A percentile compares a stretch with the other conserved stretches of the same genome.
Conservation (phyloP, 2,329 filamentous ascomycete species). For the Hymenoscyphus salicellus region DNA sequence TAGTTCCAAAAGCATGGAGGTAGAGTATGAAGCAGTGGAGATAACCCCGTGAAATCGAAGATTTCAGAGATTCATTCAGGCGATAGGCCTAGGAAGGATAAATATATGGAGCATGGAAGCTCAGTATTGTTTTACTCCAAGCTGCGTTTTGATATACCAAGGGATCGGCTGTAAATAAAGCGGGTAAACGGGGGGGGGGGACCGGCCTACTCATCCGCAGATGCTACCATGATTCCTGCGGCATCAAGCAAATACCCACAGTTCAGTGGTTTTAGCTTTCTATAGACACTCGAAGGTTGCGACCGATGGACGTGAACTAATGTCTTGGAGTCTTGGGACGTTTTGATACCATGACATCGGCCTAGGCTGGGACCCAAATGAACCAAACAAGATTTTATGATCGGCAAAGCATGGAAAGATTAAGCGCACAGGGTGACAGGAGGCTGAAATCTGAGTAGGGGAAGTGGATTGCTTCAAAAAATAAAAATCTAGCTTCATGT, state of each 20-base stretch:
- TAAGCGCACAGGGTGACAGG: not conserved
- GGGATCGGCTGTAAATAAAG: not conserved
- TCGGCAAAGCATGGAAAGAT: not conserved
- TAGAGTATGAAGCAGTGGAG: not conserved
- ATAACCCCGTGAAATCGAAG: not conserved
- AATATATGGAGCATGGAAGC: not conserved
- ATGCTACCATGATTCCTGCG: not conserved
- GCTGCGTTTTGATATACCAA: not conserved
- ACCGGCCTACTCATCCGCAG: not conserved
- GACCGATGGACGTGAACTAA: not conserved
- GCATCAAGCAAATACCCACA: not conserved
- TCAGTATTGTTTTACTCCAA: slow-evolving; percentile 1
- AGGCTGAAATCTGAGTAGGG: not conserved
- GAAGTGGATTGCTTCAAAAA: not conserved
- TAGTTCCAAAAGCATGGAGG: not conserved
- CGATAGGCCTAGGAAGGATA: not conserved
- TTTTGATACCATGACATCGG: not conserved
- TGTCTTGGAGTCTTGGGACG: slow-evolving; percentile 1
- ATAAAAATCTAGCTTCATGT: not conserved
- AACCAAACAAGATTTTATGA: not conserved
- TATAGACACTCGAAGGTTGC: not conserved
- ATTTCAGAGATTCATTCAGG: not conserved
- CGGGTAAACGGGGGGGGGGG: not conserved
- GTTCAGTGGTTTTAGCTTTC: not conserved
- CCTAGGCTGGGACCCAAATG: not conserved